phyloP scores from a whole-genome alignment of 805 yeast genomes.

The Wickerhamiella australiensis region DNA sequence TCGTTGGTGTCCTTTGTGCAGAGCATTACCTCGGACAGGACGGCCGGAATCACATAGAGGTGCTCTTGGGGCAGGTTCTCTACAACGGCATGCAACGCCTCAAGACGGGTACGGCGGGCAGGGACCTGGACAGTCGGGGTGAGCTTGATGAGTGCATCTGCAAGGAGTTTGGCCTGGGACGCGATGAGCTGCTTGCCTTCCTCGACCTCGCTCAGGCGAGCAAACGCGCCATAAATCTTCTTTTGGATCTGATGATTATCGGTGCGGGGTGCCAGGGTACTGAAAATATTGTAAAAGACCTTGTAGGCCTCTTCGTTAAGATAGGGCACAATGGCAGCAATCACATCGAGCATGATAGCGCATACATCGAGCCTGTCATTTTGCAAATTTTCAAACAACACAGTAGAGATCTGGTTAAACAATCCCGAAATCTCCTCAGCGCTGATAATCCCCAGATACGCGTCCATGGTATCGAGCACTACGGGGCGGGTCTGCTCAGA shows the following conservation, averaged over 20 bases:
- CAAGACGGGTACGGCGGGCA: conserved; percentile 69
- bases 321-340: conserved; percentile 76
- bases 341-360: conserved; percentile 81
- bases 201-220: conserved; percentile 58
- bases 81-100: conserved; percentile 50
- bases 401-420: conserved; percentile 73
- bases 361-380: conserved; percentile 34
- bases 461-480: conserved; percentile 75
- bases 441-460: conserved; percentile 58
- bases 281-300: conserved; percentile 19
- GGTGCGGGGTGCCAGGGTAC: conserved; percentile 15
- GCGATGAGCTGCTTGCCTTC: conserved; percentile 34
- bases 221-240: conserved; percentile 62
- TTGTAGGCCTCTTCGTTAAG: conserved; percentile 39
- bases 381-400: conserved; percentile 57
- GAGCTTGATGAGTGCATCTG: conserved; percentile 39
- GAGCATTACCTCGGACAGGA: conserved; percentile 77
- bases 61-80: conserved; percentile 51
- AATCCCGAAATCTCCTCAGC: conserved; percentile 56
- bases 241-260: conserved; percentile 67
- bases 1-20: conserved; percentile 89
- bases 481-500: conserved; percentile 66
- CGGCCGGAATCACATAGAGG: conserved; percentile 64
- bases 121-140: conserved; percentile 43
- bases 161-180: conserved; percentile 33